Percentiles rank a stretch among this genome's conserved stretches.
Evolutionary conservation across 768 basidiomycete genomes (phyloP).

Genomic region (Mycena rebaudengoi): DNA sequence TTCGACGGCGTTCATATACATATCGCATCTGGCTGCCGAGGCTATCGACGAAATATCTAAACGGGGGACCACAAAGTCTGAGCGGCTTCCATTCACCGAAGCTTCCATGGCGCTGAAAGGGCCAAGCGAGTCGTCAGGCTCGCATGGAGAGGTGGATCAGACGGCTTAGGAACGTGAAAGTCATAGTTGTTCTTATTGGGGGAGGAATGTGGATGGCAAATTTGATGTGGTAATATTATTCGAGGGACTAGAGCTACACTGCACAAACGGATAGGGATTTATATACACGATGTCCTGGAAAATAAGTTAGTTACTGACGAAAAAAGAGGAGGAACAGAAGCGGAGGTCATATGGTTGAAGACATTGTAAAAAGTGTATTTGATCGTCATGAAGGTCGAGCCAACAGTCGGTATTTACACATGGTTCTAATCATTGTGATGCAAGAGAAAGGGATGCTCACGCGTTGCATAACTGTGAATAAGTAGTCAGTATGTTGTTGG

Average conservation of each 20-base stretch:
- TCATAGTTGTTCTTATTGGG: background rate
- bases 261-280: background rate
- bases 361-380: conserved; percentile 34
- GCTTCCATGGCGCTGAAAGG: background rate
- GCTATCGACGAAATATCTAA: conserved; percentile 79
- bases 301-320: conserved; percentile 7
- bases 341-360: conserved; percentile 52
- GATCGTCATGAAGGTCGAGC: conserved; percentile 32
- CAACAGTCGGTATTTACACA: conserved; percentile 31
- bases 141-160: background rate
- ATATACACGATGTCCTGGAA: background rate
- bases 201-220: background rate
- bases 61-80: conserved; percentile 55
- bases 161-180: background rate
- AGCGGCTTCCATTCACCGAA: background rate
- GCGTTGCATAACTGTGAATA: background rate
- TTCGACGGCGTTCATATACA: conserved; percentile 79
- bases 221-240: background rate
- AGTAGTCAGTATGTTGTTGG: conserved; percentile 28
- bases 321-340: conserved; percentile 6
- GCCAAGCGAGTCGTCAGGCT: background rate
- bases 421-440: conserved; percentile 34
- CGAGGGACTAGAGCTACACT: background rate
- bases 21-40: conserved; percentile 78
- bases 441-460: conserved; percentile 17